phyloP scores from a whole-genome alignment of 2,329 filamentous ascomycete genomes.

The Botrytis fragariae region DNA sequence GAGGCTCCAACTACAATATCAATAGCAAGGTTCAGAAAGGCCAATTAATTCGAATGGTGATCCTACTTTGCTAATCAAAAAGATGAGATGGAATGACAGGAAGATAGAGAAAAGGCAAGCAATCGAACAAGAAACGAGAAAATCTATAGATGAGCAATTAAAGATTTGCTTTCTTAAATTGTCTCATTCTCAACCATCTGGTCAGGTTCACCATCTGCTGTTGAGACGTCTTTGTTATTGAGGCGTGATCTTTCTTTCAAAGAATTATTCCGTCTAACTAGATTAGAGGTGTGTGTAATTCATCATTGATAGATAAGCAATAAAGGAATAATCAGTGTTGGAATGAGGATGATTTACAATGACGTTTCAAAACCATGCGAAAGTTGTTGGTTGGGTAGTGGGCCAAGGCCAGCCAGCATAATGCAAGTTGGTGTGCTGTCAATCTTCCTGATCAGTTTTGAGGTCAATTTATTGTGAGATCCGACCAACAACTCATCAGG shows the following conservation, averaged over 20 bases:
- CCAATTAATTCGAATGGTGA: neutral
- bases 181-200: neutral
- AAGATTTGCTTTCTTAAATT: neutral
- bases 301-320: neutral
- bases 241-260: slow-evolving; percentile 5
- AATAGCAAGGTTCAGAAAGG: neutral
- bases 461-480: neutral
- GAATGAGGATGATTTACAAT: neutral
- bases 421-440: neutral
- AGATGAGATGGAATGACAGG: neutral
- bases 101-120: neutral
- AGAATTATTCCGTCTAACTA: neutral
- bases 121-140: neutral
- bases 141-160: neutral
- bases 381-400: neutral
- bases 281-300: neutral
- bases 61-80: neutral
- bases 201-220: neutral
- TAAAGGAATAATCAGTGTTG: neutral
- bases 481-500: neutral
- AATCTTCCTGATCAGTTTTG: neutral
- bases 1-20: neutral
- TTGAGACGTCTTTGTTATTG: neutral
- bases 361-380: neutral
- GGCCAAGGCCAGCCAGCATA: neutral